Percentiles rank a stretch among this genome's conserved stretches.
Conservation (phyloP, 768 basidiomycete species). For the Agaricus subrufescens region DNA sequence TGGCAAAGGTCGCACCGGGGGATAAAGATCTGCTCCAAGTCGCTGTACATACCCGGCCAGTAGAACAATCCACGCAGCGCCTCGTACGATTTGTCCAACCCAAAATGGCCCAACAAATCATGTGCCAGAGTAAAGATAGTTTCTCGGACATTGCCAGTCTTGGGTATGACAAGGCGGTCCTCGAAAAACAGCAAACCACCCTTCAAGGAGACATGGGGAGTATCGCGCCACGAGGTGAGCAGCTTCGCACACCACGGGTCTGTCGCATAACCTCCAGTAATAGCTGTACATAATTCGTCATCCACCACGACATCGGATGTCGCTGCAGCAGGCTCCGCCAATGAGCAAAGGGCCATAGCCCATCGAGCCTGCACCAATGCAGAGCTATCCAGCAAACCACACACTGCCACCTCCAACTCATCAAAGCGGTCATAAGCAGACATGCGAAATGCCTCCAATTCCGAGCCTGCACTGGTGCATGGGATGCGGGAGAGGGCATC, state of each 20-base stretch:
- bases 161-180: conserved; percentile 17
- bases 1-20: conserved; percentile 29
- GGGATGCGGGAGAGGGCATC: no score
- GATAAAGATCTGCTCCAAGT: conserved; percentile 28
- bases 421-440: conserved; percentile 14
- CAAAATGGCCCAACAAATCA: conserved; percentile 27
- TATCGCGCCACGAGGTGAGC: not conserved
- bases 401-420: conserved; percentile 26
- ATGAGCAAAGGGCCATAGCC: no score
- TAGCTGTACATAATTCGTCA: not conserved
- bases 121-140: conserved; percentile 22
- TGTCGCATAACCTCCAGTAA: not conserved
- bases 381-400: not conserved
- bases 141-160: conserved; percentile 16
- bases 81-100: conserved; percentile 22
- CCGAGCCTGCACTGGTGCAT: no score
- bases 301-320: not conserved
- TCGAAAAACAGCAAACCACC: conserved; percentile 21
- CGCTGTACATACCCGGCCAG: no score
- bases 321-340: not conserved
- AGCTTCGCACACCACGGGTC: conserved; percentile 1
- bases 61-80: no score
- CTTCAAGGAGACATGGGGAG: not conserved
- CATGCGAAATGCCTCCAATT: no score
- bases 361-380: no score